Evolutionary conservation across 768 basidiomycete species (phyloP).

Genomic region (Scleroderma citrinum): DNA sequence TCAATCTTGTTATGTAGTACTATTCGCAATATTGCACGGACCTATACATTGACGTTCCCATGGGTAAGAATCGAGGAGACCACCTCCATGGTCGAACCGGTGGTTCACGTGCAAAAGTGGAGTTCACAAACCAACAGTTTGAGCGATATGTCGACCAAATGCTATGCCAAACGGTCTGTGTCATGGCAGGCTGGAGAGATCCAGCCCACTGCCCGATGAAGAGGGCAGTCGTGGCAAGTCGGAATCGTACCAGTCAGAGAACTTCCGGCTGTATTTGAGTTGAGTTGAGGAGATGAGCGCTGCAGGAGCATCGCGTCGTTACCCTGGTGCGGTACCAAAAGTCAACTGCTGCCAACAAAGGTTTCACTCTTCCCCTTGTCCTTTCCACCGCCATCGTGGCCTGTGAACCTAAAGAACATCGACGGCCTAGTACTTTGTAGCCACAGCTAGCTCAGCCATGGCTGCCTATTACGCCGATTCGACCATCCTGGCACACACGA

Average conservation of each 20-base stretch:
- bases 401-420: conserved; percentile 8
- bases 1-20: not conserved
- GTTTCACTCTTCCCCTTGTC: conserved; percentile 2
- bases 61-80: too few relatives aligned
- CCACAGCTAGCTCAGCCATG: conserved; percentile 17
- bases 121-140: not conserved
- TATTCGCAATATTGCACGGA: not conserved
- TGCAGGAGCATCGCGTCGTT: conserved; percentile 18
- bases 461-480: conserved; percentile 27
- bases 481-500: conserved; percentile 25
- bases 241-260: not conserved
- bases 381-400: conserved; percentile 1
- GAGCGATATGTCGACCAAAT: not conserved
- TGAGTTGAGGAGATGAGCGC: not conserved
- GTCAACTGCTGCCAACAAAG: conserved; percentile 9
- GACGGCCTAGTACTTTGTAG: conserved; percentile 3
- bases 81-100: too few relatives aligned
- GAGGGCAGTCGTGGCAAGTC: not conserved
- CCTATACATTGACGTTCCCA: not conserved
- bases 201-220: not conserved
- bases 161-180: not conserved
- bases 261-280: not conserved
- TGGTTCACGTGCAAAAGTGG: too few relatives aligned
- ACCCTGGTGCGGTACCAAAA: conserved; percentile 12
- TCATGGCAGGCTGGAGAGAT: not conserved